phyloP scores from a whole-genome alignment of 371 early-diverging fungal species.

The Chytridiales sp. region DNA sequence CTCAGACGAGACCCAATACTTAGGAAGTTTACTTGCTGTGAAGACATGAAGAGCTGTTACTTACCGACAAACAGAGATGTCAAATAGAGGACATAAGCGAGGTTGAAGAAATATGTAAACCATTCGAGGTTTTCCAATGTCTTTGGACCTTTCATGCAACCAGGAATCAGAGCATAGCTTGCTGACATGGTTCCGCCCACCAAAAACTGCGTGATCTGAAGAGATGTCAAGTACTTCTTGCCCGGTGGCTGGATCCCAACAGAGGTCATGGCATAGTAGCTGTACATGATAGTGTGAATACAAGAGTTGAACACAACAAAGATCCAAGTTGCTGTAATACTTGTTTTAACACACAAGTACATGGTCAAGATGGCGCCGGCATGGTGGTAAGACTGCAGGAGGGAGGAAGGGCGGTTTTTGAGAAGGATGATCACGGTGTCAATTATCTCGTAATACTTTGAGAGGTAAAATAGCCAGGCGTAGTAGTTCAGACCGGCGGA shows the following conservation, averaged over 20 bases:
- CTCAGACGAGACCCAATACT: no score
- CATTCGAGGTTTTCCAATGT: constrained; percentile 20
- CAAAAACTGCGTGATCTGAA: constrained; percentile 88
- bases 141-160: constrained; percentile 61
- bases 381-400: constrained; percentile 87
- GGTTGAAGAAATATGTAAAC: no score
- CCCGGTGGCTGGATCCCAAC: constrained; percentile 71
- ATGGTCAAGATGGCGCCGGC: constrained; percentile 84
- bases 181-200: constrained; percentile 70
- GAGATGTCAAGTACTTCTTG: constrained; percentile 78
- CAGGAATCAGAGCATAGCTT: constrained; percentile 67
- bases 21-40: no score
- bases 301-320: constrained; percentile 87
- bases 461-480: constrained; percentile 81
- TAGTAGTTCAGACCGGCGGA: constrained; percentile 69
- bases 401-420: constrained; percentile 71
- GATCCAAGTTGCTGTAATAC: constrained; percentile 77
- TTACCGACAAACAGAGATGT: no score
- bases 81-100: no score
- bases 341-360: constrained; percentile 60
- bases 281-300: constrained; percentile 90
- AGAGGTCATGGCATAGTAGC: constrained; percentile 78
- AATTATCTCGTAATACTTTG: constrained; percentile 85
- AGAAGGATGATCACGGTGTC: constrained; percentile 82
- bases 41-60: no score